A percentile compares a stretch with the other conserved stretches of the same genome.
These are phyloP conservation scores for Acanthamoeba rhysodes DNA, from an alignment of 208 protist species.

Conservation along the genomic window DNA sequence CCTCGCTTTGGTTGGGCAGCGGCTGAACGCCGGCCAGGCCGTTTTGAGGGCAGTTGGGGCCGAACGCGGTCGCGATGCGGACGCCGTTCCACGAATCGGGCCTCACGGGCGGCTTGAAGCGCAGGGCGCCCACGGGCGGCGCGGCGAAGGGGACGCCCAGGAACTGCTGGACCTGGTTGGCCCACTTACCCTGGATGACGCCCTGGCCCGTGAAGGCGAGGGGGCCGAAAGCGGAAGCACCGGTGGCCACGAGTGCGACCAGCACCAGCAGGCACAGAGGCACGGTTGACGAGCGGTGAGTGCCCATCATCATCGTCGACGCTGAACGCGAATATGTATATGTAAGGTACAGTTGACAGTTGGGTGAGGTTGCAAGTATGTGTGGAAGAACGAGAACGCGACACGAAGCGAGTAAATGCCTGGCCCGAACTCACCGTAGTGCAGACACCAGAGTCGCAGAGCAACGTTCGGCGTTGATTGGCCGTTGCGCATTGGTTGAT, in stretches of 20 bases:
- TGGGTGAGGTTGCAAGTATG: too few relatives aligned
- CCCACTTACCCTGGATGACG: conserved; percentile 1
- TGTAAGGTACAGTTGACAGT: too few relatives aligned
- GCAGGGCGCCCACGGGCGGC: conserved; percentile 7
- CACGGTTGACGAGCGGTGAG: background rate
- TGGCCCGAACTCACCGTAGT: background rate
- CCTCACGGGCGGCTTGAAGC: background rate
- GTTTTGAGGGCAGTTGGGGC: conserved; percentile 42
- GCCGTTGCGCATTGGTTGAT: background rate
- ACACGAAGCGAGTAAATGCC: background rate
- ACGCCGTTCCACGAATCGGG: background rate
- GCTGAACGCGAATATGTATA: too few relatives aligned
- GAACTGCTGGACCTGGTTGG: conserved; percentile 1
- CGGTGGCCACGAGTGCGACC: background rate
- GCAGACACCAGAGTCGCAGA: background rate
- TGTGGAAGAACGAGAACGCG: too few relatives aligned
- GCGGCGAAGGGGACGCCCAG: conserved; percentile 4
- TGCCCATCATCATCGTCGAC: too few relatives aligned
- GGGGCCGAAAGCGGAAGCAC: background rate
- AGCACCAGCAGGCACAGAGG: background rate
- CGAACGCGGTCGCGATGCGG: background rate
- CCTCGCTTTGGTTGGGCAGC: conserved; percentile 26
- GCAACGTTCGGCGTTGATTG: background rate
- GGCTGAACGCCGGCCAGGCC: background rate
- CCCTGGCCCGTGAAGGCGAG: background rate